phyloP scores from a whole-genome alignment of 768 basidiomycete species.

The Kwoniella sp. region DNA sequence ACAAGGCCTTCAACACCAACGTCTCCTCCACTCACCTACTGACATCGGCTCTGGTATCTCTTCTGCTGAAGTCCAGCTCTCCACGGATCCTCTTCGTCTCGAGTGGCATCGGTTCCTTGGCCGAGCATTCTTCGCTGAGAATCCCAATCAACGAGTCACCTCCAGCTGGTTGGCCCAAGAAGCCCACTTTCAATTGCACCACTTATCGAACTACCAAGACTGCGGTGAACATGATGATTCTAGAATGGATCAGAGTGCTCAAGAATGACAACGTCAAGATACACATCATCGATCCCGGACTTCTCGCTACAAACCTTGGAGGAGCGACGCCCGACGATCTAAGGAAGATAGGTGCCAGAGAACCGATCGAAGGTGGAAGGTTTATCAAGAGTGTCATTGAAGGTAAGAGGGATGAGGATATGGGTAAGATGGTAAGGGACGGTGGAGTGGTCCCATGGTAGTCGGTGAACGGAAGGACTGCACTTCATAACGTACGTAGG shows the following conservation, averaged over 20 bases:
- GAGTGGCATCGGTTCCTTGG: conserved; percentile 19
- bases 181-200: conserved; percentile 4
- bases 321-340: conserved; percentile 13
- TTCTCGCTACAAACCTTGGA: conserved; percentile 30
- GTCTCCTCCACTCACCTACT: conserved; percentile 31
- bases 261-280: conserved; percentile 37
- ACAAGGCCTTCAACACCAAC: conserved; percentile 29
- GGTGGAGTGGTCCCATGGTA: conserved; percentile 27
- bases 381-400: conserved; percentile 33
- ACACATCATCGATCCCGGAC: conserved; percentile 30
- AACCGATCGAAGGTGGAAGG: conserved; percentile 25
- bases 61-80: conserved; percentile 24
- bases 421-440: conserved; percentile 18
- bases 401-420: conserved; percentile 31
- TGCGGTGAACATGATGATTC: conserved; percentile 41
- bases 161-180: conserved; percentile 28
- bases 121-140: background rate
- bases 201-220: conserved; percentile 35
- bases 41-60: conserved; percentile 29
- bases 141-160: conserved; percentile 22
- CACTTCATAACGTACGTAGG: too few relatives aligned
- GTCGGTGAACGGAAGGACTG: background rate
- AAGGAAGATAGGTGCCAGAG: conserved; percentile 24
- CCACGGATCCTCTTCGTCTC: conserved; percentile 33
- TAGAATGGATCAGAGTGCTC: conserved; percentile 35